Conservation (phyloP, 148 eudicot genomes). For the Persicaria tinctoria region DNA sequence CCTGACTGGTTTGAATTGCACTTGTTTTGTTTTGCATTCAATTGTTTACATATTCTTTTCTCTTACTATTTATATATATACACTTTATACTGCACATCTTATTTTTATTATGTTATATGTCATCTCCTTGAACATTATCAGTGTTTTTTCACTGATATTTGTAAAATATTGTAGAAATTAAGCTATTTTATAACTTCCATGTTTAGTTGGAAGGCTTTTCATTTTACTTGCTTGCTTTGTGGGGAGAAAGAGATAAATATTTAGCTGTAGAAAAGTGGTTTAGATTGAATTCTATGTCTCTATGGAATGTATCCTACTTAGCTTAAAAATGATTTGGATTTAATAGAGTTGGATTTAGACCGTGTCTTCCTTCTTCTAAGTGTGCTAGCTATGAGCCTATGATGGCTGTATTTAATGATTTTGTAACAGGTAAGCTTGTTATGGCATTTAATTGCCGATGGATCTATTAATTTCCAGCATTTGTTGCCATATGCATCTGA, state of each 20-base stretch:
- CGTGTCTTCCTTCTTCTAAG: background rate
- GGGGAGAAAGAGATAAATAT: background rate
- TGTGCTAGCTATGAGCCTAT: background rate
- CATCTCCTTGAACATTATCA: background rate
- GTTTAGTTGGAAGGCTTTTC: background rate
- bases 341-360: background rate
- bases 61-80: background rate
- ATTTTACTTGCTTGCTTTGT: background rate
- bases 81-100: background rate
- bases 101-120: background rate
- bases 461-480: background rate
- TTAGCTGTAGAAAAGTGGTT: background rate
- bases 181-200: background rate
- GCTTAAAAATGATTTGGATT: background rate
- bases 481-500: constrained; percentile 3
- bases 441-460: background rate
- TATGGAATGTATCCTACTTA: background rate
- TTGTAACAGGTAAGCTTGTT: background rate
- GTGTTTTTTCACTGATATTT: background rate
- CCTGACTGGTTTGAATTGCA: background rate
- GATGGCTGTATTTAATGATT: background rate
- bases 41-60: background rate
- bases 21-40: background rate
- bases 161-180: background rate
- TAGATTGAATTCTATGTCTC: background rate